Percentiles rank a stretch among this genome's conserved stretches.
Evolutionary conservation across 1,284 basidiomycete species (phyloP).

Genomic region (Naganishia liquefaciens): DNA sequence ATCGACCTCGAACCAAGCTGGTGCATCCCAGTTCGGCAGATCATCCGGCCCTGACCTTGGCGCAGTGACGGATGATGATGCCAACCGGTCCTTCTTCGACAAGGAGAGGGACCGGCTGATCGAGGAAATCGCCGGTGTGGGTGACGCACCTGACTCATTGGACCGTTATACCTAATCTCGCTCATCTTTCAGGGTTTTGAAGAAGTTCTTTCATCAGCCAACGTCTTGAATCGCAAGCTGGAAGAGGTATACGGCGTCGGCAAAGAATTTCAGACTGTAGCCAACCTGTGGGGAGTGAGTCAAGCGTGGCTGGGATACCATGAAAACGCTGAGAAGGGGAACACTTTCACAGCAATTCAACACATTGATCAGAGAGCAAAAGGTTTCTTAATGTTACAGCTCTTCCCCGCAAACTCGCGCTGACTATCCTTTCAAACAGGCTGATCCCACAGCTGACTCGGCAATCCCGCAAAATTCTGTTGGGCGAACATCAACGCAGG

Average conservation of each 20-base stretch:
- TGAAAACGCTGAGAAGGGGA: neutral
- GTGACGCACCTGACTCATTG: slow-evolving; percentile 27
- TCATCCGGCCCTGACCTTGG: neutral
- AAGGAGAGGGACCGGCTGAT: slow-evolving; percentile 49
- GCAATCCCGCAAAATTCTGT: slow-evolving; percentile 9
- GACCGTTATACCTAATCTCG: neutral
- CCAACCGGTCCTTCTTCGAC: slow-evolving; percentile 46
- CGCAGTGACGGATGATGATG: slow-evolving; percentile 10
- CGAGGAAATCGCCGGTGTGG: slow-evolving; percentile 51
- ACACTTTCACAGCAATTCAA: slow-evolving; percentile 42
- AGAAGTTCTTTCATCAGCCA: slow-evolving; percentile 78
- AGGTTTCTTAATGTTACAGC: slow-evolving; percentile 36
- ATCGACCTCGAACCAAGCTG: neutral
- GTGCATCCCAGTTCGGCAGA: slow-evolving; percentile 2
- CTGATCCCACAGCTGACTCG: slow-evolving; percentile 10
- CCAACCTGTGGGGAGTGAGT: slow-evolving; percentile 69
- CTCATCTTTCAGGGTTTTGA: slow-evolving; percentile 74
- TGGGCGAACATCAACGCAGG: neutral
- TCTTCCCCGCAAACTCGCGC: too few relatives aligned
- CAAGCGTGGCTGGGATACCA: neutral
- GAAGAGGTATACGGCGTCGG: slow-evolving; percentile 91
- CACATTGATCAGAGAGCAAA: slow-evolving; percentile 46
- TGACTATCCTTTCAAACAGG: neutral
- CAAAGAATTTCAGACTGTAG: slow-evolving; percentile 87
- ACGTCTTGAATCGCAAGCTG: slow-evolving; percentile 84